Percentiles rank a stretch among this genome's conserved stretches.
Conservation (phyloP, 257 asterid genomes). For the Thymus mandschuricus region DNA sequence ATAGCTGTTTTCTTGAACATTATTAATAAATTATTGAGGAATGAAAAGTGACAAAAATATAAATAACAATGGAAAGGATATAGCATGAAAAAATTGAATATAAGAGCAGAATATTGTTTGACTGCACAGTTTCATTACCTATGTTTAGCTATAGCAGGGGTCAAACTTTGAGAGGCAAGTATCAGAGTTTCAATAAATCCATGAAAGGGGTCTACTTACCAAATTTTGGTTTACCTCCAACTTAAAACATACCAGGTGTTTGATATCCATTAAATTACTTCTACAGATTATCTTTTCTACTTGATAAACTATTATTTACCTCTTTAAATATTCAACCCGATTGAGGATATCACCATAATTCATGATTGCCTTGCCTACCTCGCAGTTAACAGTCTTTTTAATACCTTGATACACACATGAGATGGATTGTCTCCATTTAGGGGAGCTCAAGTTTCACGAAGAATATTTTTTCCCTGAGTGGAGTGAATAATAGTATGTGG, state of each 20-base stretch:
- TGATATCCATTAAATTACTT: conserved; percentile 18
- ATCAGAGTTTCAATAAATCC: conserved; percentile 15
- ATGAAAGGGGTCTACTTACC: conserved; percentile 22
- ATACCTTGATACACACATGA: conserved; percentile 21
- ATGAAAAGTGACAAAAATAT: conserved; percentile 16
- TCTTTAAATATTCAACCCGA: conserved; percentile 9
- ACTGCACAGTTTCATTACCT: background rate
- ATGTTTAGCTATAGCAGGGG: background rate
- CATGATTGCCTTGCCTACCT: background rate
- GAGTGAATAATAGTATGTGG: background rate
- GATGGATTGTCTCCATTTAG: conserved; percentile 13
- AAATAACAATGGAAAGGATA: background rate
- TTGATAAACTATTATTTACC: background rate
- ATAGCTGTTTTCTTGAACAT: conserved; percentile 16
- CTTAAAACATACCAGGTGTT: conserved; percentile 13
- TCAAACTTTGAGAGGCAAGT: conserved; percentile 12
- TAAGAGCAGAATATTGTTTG: conserved; percentile 15
- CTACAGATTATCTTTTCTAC: background rate
- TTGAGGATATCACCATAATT: conserved; percentile 21
- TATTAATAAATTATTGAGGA: conserved; percentile 15
- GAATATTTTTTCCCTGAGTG: background rate
- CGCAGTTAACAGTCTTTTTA: background rate
- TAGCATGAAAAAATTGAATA: conserved; percentile 8
- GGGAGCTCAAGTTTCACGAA: conserved; percentile 30
- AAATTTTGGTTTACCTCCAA: background rate